Base-by-base conservation (phyloP, 306 rosid genomes). In the Quillaja saponaria region DNA sequence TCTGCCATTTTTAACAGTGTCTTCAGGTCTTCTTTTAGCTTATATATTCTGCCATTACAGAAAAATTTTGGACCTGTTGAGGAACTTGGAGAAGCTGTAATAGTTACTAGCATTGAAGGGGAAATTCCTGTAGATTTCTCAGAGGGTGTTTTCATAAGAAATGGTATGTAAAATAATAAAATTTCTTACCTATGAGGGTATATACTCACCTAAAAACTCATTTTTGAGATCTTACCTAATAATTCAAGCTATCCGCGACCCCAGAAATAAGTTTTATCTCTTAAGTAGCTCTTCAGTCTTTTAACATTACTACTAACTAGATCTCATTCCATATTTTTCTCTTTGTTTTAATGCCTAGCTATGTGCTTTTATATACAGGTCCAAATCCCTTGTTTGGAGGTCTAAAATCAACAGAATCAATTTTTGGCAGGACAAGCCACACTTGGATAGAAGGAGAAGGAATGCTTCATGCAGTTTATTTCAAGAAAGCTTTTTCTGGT, bases 371-470 rank as follows among this genome's bases (percentile, higher is more conserved):
- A 25, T 25, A 25, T 55, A 52, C 74, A 86, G 88, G 88, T 49
- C 47, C 86, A 57, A 86, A 86, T 38, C 85, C 88, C 46, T 58
- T 82, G 0, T 82, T 80, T 49, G 85, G 90, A 66, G 95, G 90
- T 49, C 55, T 71, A 16, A 79, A 87, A 69, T 66, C 72, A 31
- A 49, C 78, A 0, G 56, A 58, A 34, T 87, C 88, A 2, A 12
- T 84, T 0, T 61, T 87, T 35, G 88, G 90, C 34, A 63, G 39
- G 35, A 68, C 90, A 71, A 64, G 63, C 21, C 72, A 78, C 16
- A 55, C 49, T 10, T 87, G 95, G 95, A 71, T 84, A 18, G 90
- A 87, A 77, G 95, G 90, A 64, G 90, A 84, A 71, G 90, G 90
- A 45, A 84, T 84, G 86, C 75, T 87, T 58, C 90, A 84, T 45